phyloP scores from a whole-genome alignment of 805 yeast genomes.

The Myxozyma monticola region DNA sequence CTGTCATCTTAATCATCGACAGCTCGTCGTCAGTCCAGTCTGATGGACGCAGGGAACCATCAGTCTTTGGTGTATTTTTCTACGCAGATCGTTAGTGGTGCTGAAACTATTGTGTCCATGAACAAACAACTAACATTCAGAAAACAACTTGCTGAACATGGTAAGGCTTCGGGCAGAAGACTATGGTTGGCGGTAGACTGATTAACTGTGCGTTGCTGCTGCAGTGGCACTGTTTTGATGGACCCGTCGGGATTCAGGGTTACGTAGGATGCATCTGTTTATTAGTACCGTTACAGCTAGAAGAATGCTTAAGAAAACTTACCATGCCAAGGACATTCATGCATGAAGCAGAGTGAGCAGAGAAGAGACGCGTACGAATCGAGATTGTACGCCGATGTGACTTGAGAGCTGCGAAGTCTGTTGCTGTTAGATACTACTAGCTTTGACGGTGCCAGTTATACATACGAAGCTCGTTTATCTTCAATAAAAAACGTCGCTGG shows the following conservation, averaged over 20 bases:
- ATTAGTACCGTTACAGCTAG: neutral
- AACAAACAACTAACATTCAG: constrained; percentile 9
- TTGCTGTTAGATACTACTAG: neutral
- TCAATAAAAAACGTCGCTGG: constrained; percentile 16
- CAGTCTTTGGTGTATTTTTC: neutral
- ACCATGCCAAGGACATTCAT: constrained; percentile 31
- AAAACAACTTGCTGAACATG: constrained; percentile 20
- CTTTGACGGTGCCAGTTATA: neutral
- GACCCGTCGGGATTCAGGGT: constrained; percentile 8
- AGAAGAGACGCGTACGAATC: constrained; percentile 28
- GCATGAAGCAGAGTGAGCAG: constrained; percentile 25
- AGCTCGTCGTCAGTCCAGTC: constrained; percentile 26
- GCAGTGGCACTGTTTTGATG: constrained; percentile 8
- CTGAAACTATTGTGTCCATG: no score
- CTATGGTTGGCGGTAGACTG: constrained; percentile 11
- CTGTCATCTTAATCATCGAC: constrained; percentile 22
- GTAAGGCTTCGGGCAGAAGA: constrained; percentile 18
- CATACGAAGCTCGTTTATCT: constrained; percentile 21
- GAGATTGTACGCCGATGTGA: constrained; percentile 9
- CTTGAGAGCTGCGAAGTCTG: constrained; percentile 22
- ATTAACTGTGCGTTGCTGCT: constrained; percentile 1
- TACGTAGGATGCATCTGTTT: constrained; percentile 12
- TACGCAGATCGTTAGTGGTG: neutral
- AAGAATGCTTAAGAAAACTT: neutral
- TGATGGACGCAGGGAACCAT: neutral